Evolutionary conservation across 2,329 filamentous ascomycete species (phyloP).

Genomic region (Cladophialophora chaetospira): DNA sequence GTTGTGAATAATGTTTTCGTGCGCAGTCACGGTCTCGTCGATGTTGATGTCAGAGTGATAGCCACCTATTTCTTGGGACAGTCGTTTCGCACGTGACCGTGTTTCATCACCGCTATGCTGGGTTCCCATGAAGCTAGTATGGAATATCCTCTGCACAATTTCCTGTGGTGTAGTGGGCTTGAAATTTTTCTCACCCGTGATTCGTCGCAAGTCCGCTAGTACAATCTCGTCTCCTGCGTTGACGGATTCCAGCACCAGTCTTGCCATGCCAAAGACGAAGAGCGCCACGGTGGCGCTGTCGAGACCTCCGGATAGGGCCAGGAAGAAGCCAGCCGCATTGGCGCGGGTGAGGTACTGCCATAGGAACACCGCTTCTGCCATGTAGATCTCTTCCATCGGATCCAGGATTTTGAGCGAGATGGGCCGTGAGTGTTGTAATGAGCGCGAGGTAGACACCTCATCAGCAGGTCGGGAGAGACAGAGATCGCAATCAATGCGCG

Average conservation of each 20-base stretch:
- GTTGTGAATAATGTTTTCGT: slow-evolving; percentile 39
- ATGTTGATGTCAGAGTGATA: slow-evolving; percentile 76
- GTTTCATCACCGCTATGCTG: slow-evolving; percentile 68
- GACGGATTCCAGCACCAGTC: slow-evolving; percentile 41
- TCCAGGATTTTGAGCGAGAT: slow-evolving; percentile 57
- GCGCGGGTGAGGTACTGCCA: slow-evolving; percentile 50
- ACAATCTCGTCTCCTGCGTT: slow-evolving; percentile 36
- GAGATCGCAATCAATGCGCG: slow-evolving; percentile 43
- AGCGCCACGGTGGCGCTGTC: slow-evolving; percentile 41
- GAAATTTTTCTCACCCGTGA: slow-evolving; percentile 30
- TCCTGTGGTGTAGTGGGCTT: slow-evolving; percentile 59
- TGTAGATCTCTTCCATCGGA: slow-evolving; percentile 68
- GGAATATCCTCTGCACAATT: slow-evolving; percentile 61
- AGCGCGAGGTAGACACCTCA: slow-evolving; percentile 35
- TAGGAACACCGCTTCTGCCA: slow-evolving; percentile 42
- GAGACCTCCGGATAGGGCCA: slow-evolving; percentile 45
- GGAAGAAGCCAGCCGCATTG: slow-evolving; percentile 41
- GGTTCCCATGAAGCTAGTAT: slow-evolving; percentile 72
- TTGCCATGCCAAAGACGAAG: slow-evolving; percentile 46
- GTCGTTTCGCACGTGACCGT: slow-evolving; percentile 63
- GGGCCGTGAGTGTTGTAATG: slow-evolving; percentile 46
- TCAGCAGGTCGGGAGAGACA: slow-evolving; percentile 39
- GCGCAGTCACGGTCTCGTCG: slow-evolving; percentile 59
- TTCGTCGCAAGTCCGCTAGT: slow-evolving; percentile 35
- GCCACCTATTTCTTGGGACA: slow-evolving; percentile 50